Conservation (phyloP, 257 asterid genomes). For the Orobanche coerulescens region DNA sequence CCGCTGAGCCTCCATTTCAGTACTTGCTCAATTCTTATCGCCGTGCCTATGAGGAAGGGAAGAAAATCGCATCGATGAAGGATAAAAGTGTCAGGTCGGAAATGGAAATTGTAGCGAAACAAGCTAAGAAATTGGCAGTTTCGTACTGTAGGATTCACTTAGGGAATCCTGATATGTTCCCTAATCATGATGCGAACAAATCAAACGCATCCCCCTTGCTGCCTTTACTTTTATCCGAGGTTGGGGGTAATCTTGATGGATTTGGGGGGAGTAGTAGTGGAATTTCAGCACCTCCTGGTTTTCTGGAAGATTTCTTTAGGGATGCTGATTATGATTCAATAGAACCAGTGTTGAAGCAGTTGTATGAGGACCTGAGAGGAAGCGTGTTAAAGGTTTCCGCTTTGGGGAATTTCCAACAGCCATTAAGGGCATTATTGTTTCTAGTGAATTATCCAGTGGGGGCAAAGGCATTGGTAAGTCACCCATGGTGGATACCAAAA, state of each 20-base stretch:
- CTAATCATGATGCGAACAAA: conserved; percentile 34
- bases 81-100: conserved; percentile 54
- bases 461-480: conserved; percentile 76
- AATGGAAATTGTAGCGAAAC: conserved; percentile 59
- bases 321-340: conserved; percentile 79
- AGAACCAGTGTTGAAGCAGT: conserved; percentile 68
- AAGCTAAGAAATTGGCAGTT: conserved; percentile 61
- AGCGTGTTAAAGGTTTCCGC: conserved; percentile 79
- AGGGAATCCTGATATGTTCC: conserved; percentile 81
- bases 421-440: conserved; percentile 61
- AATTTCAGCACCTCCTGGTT: conserved; percentile 54
- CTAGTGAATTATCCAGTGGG: conserved; percentile 72
- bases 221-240: conserved; percentile 64
- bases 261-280: conserved; percentile 55
- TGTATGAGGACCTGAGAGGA: conserved; percentile 93
- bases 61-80: conserved; percentile 66
- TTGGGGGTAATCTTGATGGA: conserved; percentile 50
- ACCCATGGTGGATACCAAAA: conserved; percentile 94
- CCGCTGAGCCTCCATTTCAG: conserved; percentile 71
- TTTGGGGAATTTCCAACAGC: conserved; percentile 89
- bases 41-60: conserved; percentile 77
- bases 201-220: conserved; percentile 55
- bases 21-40: conserved; percentile 62
- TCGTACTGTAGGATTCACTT: conserved; percentile 79
- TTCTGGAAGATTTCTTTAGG: conserved; percentile 67